Evolutionary conservation across 306 rosid species (phyloP), one percentile per base, ranked within the genome.

Genomic region (Luffa aegyptiaca): DNA sequence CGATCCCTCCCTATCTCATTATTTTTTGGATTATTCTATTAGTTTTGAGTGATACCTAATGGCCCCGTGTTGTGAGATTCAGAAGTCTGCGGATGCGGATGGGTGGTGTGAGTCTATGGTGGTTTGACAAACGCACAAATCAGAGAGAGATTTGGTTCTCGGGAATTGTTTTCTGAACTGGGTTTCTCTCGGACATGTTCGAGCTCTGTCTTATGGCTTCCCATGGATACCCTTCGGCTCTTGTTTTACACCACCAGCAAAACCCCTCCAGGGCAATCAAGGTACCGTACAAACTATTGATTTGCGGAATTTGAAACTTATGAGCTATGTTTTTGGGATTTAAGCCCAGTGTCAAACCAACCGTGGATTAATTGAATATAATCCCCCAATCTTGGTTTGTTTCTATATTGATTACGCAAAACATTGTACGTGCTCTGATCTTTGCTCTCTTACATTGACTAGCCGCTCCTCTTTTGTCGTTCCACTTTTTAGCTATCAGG

Each of bases 161-260:
- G 82, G 76, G 72, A 55, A 42, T 76, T 74, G 36, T 79, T 79
- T 78, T 64, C 84, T 35, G 33, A 76, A 41, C 83, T 75, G 80
- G 81, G 88, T 80, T 81, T 79, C 88, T 75, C 80, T 77, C 44
- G 37, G 83, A 14, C 8, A 59, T 79, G 76, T 66, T 13, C 5
- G 85, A 84, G 58, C 83, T 89, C 35, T 86, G 89, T 82, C 69
- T 88, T 58, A 90, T 91, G 94, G 95, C 98, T 81, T 90, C 96
- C 77, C 88, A 86, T 77, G 88, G 84, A 42, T 90, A 83, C 83
- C 91, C 89, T 80, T 82, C 90, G 39, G 90, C 89, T 20, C 87
- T 86, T 63, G 86, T 84, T 80, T 78, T 88, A 58, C 89, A 84
- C 63, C 93, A 83, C 82, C 92, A 91, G 6, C 85, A 79, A 41